Conservation (phyloP, 1,284 basidiomycete species). For the Ustilago sp. region DNA sequence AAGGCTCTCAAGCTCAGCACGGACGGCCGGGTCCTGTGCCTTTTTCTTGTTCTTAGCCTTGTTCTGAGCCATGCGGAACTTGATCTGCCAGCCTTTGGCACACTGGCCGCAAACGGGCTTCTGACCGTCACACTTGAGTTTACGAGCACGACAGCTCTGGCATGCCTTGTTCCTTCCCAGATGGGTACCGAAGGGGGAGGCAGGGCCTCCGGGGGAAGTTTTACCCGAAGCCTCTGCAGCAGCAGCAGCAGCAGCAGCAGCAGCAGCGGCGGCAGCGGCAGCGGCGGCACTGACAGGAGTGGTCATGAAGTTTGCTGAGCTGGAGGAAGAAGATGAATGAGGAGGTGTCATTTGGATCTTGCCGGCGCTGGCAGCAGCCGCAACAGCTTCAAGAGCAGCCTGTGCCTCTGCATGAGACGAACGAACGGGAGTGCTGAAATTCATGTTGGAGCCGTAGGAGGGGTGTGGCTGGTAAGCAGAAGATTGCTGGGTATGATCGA, state of each 20-base stretch:
- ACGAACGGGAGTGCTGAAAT: constrained; percentile 39
- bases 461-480: constrained; percentile 28
- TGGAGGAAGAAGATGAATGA: constrained; percentile 30
- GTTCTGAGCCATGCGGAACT: constrained; percentile 53
- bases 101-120: constrained; percentile 62
- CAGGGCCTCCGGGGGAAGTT: constrained; percentile 17
- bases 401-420: constrained; percentile 51
- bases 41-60: constrained; percentile 56
- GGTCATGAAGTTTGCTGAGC: constrained; percentile 31
- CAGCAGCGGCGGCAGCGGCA: constrained; percentile 42
- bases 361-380: constrained; percentile 42
- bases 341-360: constrained; percentile 49
- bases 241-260: constrained; percentile 35
- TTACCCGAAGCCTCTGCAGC: constrained; percentile 18
- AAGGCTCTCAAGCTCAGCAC: constrained; percentile 44
- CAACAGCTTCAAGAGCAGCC: constrained; percentile 51
- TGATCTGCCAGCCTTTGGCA: constrained; percentile 60
- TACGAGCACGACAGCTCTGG: constrained; percentile 59
- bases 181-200: constrained; percentile 58
- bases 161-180: constrained; percentile 62
- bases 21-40: constrained; percentile 38
- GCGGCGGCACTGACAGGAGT: constrained; percentile 41
- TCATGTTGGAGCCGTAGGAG: constrained; percentile 31
- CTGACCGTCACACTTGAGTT: constrained; percentile 62
- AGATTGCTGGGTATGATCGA: constrained; percentile 24